Conservation (phyloP, 805 yeast genomes). For the Saccharomycopsis lassenensis region DNA sequence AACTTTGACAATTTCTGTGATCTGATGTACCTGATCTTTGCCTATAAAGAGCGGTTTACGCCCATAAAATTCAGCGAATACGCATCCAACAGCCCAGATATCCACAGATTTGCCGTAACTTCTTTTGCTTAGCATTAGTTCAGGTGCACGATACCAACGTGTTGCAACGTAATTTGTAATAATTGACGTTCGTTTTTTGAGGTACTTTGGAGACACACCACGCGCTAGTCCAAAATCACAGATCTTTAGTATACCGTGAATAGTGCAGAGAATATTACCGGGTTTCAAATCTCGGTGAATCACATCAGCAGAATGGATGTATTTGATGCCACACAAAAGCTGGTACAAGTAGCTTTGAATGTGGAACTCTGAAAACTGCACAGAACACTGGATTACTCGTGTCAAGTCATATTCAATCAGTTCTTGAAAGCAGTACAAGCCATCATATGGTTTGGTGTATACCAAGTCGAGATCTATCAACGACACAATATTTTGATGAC, state of each 20-base stretch:
- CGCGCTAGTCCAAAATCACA: slow-evolving; percentile 94
- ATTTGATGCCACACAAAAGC: slow-evolving; percentile 74
- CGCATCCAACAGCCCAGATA: slow-evolving; percentile 92
- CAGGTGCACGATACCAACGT: slow-evolving; percentile 94
- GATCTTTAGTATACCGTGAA: slow-evolving; percentile 67
- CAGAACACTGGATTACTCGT: slow-evolving; percentile 64
- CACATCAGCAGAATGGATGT: slow-evolving; percentile 85
- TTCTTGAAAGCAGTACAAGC: slow-evolving; percentile 84
- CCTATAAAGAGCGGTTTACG: slow-evolving; percentile 77
- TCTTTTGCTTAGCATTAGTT: slow-evolving; percentile 53
- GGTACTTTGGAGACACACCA: slow-evolving; percentile 39
- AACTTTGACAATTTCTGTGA: slow-evolving; percentile 53
- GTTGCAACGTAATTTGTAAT: slow-evolving; percentile 89
- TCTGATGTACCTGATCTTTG: slow-evolving; percentile 57
- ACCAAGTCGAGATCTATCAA: slow-evolving; percentile 68
- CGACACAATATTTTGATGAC: slow-evolving; percentile 73
- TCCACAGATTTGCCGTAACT: slow-evolving; percentile 63
- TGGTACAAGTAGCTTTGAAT: slow-evolving; percentile 69
- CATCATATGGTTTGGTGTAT: slow-evolving; percentile 58
- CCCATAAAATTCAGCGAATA: slow-evolving; percentile 73
- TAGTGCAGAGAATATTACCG: slow-evolving; percentile 70
- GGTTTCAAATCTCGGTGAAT: slow-evolving; percentile 91
- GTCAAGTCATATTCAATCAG: slow-evolving; percentile 74
- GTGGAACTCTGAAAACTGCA: slow-evolving; percentile 77
- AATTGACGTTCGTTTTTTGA: slow-evolving; percentile 9